Evolutionary conservation across 2,329 filamentous ascomycete species (phyloP).

Genomic region (Myriangium duriaei): DNA sequence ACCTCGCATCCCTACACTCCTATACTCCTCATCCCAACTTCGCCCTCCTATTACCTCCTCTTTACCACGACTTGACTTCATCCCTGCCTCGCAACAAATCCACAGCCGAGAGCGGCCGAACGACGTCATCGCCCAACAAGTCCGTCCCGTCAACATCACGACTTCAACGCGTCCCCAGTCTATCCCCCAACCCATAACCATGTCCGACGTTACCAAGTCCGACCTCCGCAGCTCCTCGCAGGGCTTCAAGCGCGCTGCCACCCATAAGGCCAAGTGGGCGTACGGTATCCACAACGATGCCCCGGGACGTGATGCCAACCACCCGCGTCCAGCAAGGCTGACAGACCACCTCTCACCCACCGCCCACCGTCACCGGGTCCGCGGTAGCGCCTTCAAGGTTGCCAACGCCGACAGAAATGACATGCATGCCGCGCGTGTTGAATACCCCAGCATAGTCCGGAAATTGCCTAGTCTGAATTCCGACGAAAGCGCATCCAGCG

Average conservation of each 20-base stretch:
- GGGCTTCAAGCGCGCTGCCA: slow-evolving; percentile 39
- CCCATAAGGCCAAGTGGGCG: slow-evolving; percentile 39
- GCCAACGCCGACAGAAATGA: slow-evolving; percentile 31
- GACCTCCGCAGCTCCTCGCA: slow-evolving; percentile 44
- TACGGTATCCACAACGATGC: slow-evolving; percentile 25
- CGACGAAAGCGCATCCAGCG: slow-evolving; percentile 29
- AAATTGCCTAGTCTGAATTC: slow-evolving; percentile 13
- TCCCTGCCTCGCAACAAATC: neutral
- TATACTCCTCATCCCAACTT: too few relatives aligned
- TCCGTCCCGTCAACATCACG: slow-evolving; percentile 6
- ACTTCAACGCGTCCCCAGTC: slow-evolving; percentile 5
- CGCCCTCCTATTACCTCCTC: neutral
- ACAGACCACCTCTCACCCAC: slow-evolving; percentile 13
- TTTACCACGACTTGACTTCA: neutral
- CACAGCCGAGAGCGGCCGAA: neutral
- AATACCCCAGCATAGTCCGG: slow-evolving; percentile 4
- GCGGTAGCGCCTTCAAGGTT: slow-evolving; percentile 15
- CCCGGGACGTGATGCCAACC: slow-evolving; percentile 20
- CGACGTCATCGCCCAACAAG: too few relatives aligned
- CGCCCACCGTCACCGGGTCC: slow-evolving; percentile 18
- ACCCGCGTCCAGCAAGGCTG: slow-evolving; percentile 11
- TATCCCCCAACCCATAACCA: slow-evolving; percentile 17
- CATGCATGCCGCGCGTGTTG: slow-evolving; percentile 24
- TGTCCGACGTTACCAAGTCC: slow-evolving; percentile 34
- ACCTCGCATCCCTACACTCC: too few relatives aligned